Conservation (phyloP, 192 early-diverging fungal species). For the Fimicolochytrium jonesii region DNA sequence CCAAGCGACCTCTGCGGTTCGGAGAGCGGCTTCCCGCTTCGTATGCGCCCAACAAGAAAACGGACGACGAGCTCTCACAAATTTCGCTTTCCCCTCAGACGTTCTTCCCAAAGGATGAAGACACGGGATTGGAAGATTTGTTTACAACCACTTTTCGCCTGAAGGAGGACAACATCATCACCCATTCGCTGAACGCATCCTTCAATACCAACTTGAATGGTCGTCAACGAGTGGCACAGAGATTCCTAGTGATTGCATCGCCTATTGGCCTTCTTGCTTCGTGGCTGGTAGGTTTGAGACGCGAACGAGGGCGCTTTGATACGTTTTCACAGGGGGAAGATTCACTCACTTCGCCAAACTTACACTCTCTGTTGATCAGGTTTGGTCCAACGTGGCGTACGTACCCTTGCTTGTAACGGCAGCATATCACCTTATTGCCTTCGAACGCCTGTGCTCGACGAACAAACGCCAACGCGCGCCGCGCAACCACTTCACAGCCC, state of each 20-base stretch:
- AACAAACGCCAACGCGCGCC: background rate
- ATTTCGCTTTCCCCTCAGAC: slow-evolving; percentile 6
- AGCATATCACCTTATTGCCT: background rate
- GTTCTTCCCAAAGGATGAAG: slow-evolving; percentile 1
- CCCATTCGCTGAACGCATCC: background rate
- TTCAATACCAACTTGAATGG: background rate
- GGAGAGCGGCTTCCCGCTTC: background rate
- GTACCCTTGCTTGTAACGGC: background rate
- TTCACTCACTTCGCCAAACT: background rate
- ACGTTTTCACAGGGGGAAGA: too few species aligned
- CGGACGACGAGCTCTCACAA: background rate
- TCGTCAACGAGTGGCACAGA: background rate
- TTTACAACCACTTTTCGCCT: background rate
- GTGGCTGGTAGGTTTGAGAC: slow-evolving; percentile 1
- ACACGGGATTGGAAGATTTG: slow-evolving; percentile 6
- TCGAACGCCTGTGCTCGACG: background rate
- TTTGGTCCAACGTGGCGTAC: background rate
- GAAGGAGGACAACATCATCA: background rate
- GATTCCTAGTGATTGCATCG: slow-evolving; percentile 1
- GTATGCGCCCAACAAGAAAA: background rate
- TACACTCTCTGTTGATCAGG: background rate
- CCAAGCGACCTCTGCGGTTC: background rate
- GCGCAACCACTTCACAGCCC: background rate
- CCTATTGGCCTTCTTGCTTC: slow-evolving; percentile 1
- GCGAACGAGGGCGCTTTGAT: too few species aligned